These are phyloP conservation scores for Stemphylium lycopersici DNA, from an alignment of 2,329 filamentous ascomycete species.

Conservation along the genomic window DNA sequence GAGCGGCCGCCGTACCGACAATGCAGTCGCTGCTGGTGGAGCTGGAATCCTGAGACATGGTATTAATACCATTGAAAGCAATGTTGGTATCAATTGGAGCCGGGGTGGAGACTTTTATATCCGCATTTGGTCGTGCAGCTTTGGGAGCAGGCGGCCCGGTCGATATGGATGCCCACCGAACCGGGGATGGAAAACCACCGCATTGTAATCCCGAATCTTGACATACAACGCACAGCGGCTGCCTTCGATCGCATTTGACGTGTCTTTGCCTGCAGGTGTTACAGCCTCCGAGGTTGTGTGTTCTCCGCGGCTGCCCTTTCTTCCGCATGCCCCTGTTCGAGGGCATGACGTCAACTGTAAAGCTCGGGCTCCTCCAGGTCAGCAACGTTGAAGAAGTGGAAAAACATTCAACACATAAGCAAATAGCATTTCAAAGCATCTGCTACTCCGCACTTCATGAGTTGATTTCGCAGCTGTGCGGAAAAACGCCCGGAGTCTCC, in stretches of 20 bases:
- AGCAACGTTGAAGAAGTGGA: too few relatives aligned
- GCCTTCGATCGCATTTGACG: slow-evolving; percentile 16
- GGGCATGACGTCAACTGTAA: too few relatives aligned
- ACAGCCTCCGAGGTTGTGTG: slow-evolving; percentile 21
- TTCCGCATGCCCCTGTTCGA: neutral
- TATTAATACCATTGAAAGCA: too few relatives aligned
- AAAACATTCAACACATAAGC: too few relatives aligned
- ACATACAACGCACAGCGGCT: slow-evolving; percentile 12
- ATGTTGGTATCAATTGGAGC: too few relatives aligned
- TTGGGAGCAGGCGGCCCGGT: neutral
- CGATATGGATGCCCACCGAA: slow-evolving; percentile 20
- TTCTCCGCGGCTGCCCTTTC: slow-evolving; percentile 4
- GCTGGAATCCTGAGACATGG: too few relatives aligned
- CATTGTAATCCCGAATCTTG: slow-evolving; percentile 11
- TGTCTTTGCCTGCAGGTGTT: slow-evolving; percentile 18
- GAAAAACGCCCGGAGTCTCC: neutral
- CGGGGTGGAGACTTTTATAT: neutral
- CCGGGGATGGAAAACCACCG: slow-evolving; percentile 17
- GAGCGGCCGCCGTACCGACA: neutral
- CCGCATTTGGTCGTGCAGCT: neutral
- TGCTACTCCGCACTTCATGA: too few relatives aligned
- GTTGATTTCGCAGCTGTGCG: neutral
- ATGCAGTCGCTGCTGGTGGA: too few relatives aligned
- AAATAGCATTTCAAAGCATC: too few relatives aligned
- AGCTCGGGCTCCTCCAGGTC: too few relatives aligned